Percentiles rank a stretch among this genome's conserved stretches.
These are phyloP conservation scores for Cyphellophora attinorum DNA, from an alignment of 2,329 filamentous ascomycete genomes.

Conservation along the genomic window DNA sequence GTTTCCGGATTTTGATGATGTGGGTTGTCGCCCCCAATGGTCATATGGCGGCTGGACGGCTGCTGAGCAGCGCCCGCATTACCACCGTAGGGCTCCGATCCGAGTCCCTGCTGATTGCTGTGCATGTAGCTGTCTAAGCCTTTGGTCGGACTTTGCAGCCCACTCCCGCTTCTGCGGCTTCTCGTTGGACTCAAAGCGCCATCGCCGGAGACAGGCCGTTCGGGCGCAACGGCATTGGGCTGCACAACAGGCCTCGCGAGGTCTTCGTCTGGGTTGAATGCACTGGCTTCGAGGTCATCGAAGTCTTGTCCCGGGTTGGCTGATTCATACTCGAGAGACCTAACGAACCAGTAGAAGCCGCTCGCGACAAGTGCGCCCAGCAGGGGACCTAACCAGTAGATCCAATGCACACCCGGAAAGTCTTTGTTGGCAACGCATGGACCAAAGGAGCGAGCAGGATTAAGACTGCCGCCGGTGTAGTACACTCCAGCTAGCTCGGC, in stretches of 20 bases:
- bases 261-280: conserved; percentile 16
- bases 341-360: conserved; percentile 40
- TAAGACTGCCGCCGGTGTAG: conserved; percentile 39
- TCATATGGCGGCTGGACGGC: too few species aligned
- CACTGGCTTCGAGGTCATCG: conserved; percentile 18
- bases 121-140: too few species aligned
- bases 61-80: too few species aligned
- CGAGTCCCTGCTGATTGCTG: too few species aligned
- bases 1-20: too few species aligned
- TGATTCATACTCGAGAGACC: conserved; percentile 32
- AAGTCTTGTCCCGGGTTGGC: conserved; percentile 46
- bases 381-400: conserved; percentile 40
- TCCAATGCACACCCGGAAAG: conserved; percentile 36
- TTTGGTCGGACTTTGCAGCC: too few species aligned
- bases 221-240: conserved; percentile 5
- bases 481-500: conserved; percentile 42
- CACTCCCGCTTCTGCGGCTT: conserved; percentile 1
- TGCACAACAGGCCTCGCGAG: conserved; percentile 15
- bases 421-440: conserved; percentile 35
- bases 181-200: background rate
- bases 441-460: conserved; percentile 39
- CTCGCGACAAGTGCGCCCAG: conserved; percentile 38
- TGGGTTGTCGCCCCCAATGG: too few species aligned
- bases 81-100: too few species aligned
- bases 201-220: background rate